phyloP scores from a whole-genome alignment of 257 asterid genomes.

The Marsdenia floribunda region DNA sequence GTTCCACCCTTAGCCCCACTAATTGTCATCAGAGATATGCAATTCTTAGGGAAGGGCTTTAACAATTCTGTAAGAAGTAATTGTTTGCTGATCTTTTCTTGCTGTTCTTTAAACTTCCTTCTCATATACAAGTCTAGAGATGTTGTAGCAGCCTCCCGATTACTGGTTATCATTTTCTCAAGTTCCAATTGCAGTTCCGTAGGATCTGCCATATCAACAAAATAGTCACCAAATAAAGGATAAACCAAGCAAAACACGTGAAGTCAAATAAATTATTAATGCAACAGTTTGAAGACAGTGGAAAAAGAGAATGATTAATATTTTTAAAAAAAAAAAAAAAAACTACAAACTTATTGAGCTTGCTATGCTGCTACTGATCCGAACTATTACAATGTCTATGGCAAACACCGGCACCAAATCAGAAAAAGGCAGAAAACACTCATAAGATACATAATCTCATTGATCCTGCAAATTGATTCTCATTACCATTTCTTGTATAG shows the following conservation, averaged over 20 bases:
- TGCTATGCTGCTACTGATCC: neutral
- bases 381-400: neutral
- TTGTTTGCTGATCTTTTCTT: slow-evolving; percentile 74
- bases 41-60: slow-evolving; percentile 90
- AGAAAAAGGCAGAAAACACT: neutral
- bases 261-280: neutral
- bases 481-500: neutral
- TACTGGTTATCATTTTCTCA: slow-evolving; percentile 64
- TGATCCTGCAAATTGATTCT: neutral
- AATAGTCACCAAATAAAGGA: neutral
- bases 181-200: slow-evolving; percentile 86
- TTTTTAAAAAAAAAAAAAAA: no score
- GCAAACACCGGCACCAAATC: neutral
- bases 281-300: neutral
- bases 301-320: neutral
- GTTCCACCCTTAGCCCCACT: slow-evolving; percentile 99
- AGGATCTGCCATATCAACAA: slow-evolving; percentile 55
- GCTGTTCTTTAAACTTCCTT: slow-evolving; percentile 76
- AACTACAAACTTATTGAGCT: neutral
- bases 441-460: neutral
- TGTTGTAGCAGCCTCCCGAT: slow-evolving; percentile 79
- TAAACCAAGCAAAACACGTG: neutral
- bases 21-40: slow-evolving; percentile 93
- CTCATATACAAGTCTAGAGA: slow-evolving; percentile 92
- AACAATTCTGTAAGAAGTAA: slow-evolving; percentile 66